Base-by-base conservation (phyloP, 2,329 filamentous ascomycete genomes). In the Xylaria polymorpha region DNA sequence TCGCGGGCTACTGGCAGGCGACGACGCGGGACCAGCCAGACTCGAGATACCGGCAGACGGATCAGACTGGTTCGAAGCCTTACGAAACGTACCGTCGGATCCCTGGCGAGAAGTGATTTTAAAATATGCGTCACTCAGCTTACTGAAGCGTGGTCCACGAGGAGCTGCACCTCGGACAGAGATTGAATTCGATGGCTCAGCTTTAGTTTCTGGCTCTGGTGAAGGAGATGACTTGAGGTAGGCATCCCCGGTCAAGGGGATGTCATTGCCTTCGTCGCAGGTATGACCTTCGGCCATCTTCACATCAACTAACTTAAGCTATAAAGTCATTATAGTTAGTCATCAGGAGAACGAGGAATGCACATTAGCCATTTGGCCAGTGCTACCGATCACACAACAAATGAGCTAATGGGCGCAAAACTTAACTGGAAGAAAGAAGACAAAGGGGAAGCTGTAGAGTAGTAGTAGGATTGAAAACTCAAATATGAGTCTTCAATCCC, bases 51-150 rank as follows among this genome's bases (percentile, higher is more conserved):
- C 61, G 41, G 48, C n/a, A 50, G 46, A 61, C 4, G 60, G 58
- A 7, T 66, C 53, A 51, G 29, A 58, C 22, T 69, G 68, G 4
- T 55, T 39, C 14, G 61, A 57, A 8, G 10, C 60, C 35, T 72
- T 67, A 2, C 41, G 66, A 8, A 67, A 68, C 37, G 66, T 56
- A 44, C 71, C 67, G 12, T 68, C 63, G n/a, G 74, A 57, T n/a
- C 18, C 63, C 22, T 69, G 57, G 4, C 73, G 70, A 4, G 77
- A 74, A 9, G 80, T 80, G 66, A 84, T 83, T 41, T 79, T 80
- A 4, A 77, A 75, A 63, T 82, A 79, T 0, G 82, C 82, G 43
- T 82, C 81, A 32, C 75, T 75, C 0, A 83, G 73, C 61, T 80
- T 78, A 32, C 76, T 74, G 65, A 83, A 83, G 35, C 80, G 74